Percentiles rank a stretch among this genome's conserved stretches.
Conservation (phyloP, 2,329 filamentous ascomycete species). For the Talaromyces amestolkiae region DNA sequence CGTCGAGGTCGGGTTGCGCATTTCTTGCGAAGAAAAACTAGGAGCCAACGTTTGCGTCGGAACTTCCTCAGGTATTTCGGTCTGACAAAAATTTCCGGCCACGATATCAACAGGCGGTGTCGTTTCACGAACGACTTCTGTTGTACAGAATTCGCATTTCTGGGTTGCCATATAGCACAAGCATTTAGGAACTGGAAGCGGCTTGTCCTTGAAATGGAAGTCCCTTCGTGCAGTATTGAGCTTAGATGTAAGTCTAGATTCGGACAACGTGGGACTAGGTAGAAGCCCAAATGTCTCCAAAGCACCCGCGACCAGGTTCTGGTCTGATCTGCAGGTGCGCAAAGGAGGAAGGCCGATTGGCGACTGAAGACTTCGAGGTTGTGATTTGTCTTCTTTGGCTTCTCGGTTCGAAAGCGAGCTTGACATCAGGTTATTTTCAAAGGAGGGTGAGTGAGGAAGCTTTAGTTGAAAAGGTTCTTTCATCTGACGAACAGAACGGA, state of each 20-base stretch:
- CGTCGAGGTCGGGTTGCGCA: constrained; percentile 15
- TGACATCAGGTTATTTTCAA: constrained; percentile 24
- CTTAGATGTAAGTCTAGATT: constrained; percentile 26
- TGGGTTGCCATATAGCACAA: background rate
- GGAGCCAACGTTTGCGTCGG: background rate
- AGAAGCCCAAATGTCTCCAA: constrained; percentile 36
- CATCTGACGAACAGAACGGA: constrained; percentile 41
- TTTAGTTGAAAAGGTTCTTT: constrained; percentile 40
- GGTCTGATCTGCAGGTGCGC: constrained; percentile 38
- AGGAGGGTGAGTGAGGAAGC: constrained; percentile 35
- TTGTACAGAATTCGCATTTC: constrained; percentile 9
- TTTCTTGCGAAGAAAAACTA: constrained; percentile 8
- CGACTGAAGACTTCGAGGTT: constrained; percentile 22
- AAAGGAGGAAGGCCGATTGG: constrained; percentile 28
- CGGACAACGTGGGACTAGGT: constrained; percentile 39
- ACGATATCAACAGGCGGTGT: background rate
- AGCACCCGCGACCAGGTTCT: constrained; percentile 32
- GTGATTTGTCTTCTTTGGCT: constrained; percentile 21
- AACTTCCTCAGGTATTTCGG: background rate
- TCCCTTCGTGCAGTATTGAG: constrained; percentile 30
- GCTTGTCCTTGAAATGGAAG: background rate
- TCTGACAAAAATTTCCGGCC: background rate
- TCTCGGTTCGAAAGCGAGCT: constrained; percentile 18
- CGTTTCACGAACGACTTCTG: background rate
- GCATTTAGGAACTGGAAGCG: constrained; percentile 8